Percentiles rank a stretch among this genome's conserved stretches.
These are phyloP conservation scores for Botrytis galanthina DNA, from an alignment of 2,329 filamentous ascomycete genomes.

Conservation along the genomic window DNA sequence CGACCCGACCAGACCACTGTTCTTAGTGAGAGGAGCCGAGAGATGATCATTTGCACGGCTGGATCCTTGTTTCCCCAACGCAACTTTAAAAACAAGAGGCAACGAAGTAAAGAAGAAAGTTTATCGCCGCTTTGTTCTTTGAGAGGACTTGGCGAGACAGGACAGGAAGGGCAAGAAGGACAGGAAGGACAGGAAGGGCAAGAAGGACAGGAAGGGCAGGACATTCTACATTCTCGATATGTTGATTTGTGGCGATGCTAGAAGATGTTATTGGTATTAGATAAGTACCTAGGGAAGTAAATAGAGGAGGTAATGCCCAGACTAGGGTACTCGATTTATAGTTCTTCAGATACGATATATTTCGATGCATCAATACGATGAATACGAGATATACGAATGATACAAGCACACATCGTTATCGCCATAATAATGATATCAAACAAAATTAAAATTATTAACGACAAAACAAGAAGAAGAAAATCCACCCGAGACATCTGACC, in stretches of 20 bases:
- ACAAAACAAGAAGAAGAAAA: background rate
- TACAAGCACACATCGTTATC: background rate
- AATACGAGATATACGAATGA: background rate
- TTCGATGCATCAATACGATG: background rate
- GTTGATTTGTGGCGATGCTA: background rate
- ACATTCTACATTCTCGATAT: background rate
- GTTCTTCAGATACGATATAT: background rate
- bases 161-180: too few species aligned
- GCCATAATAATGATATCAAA: too few species aligned
- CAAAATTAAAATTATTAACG: background rate
- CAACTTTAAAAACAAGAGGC: background rate
- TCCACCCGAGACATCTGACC: background rate
- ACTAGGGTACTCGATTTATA: background rate
- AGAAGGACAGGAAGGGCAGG: too few species aligned
- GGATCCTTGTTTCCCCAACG: constrained; percentile 15
- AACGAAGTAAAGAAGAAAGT: background rate
- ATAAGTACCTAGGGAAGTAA: too few species aligned
- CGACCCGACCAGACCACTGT: background rate
- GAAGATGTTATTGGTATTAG: background rate
- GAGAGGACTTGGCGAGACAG: background rate
- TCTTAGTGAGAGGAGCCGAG: constrained; percentile 3
- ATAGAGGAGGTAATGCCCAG: background rate
- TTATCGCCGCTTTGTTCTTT: constrained; percentile 4
- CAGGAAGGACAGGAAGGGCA: too few species aligned
- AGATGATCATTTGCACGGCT: background rate